phyloP scores from a whole-genome alignment of 129 eudicot genomes.

The Tanacetum coccineum region DNA sequence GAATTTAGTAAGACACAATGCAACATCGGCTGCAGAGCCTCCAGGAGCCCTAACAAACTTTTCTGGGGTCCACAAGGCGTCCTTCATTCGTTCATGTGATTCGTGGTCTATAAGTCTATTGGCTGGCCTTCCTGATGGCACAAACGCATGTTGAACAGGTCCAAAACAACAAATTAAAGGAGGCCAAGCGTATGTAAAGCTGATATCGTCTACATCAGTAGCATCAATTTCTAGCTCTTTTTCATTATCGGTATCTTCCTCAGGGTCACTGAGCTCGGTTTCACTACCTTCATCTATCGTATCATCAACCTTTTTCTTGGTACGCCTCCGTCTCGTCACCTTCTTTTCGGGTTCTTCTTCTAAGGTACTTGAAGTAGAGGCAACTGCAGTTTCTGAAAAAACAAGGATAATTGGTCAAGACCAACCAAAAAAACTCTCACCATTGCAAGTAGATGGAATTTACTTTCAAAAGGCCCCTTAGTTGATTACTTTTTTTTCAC shows the following conservation, averaged over 20 bases:
- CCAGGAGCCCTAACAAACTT: slow-evolving; percentile 90
- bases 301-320: slow-evolving; percentile 45
- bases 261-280: slow-evolving; percentile 45
- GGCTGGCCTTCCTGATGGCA: slow-evolving; percentile 80
- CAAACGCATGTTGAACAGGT: slow-evolving; percentile 71
- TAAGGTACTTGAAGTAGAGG: slow-evolving; percentile 38
- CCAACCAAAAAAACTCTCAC: too few relatives aligned
- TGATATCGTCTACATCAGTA: slow-evolving; percentile 63
- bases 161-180: slow-evolving; percentile 96
- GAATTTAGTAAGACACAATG: slow-evolving; percentile 72
- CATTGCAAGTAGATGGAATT: too few relatives aligned
- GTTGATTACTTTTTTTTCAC: too few relatives aligned
- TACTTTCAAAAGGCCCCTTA: too few relatives aligned
- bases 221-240: slow-evolving; percentile 45
- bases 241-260: slow-evolving; percentile 52
- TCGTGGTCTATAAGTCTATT: slow-evolving; percentile 80
- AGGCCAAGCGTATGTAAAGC: slow-evolving; percentile 80
- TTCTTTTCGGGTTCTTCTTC: slow-evolving; percentile 50
- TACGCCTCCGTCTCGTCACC: slow-evolving; percentile 56
- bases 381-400: slow-evolving; percentile 22
- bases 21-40: slow-evolving; percentile 76
- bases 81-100: slow-evolving; percentile 60
- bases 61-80: slow-evolving; percentile 78
- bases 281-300: slow-evolving; percentile 41
- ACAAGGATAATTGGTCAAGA: background rate